Evolutionary conservation across 306 rosid genomes (phyloP).

Genomic region (Clitoria ternatea): DNA sequence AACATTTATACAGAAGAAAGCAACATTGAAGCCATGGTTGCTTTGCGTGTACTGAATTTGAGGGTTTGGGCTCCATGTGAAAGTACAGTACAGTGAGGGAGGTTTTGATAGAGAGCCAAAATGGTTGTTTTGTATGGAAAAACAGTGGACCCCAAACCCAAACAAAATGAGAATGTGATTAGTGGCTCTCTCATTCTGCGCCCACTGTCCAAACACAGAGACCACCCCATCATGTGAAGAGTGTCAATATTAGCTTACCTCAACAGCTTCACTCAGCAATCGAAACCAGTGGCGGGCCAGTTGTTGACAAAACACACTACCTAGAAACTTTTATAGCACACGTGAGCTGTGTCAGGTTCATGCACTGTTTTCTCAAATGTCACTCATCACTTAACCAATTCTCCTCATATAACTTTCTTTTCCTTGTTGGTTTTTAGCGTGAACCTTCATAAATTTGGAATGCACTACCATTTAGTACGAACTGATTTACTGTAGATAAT

Average conservation of each 20-base stretch:
- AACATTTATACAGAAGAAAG: too few relatives aligned
- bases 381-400: not conserved
- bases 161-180: not conserved
- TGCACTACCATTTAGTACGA: too few relatives aligned
- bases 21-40: not conserved
- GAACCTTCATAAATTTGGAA: too few relatives aligned
- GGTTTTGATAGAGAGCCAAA: conserved; percentile 23
- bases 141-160: conserved; percentile 10
- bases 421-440: too few relatives aligned
- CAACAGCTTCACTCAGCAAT: not conserved
- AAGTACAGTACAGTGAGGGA: not conserved
- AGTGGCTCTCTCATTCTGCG: conserved; percentile 20
- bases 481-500: too few relatives aligned
- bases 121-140: not conserved
- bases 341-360: conserved; percentile 38
- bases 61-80: conserved; percentile 48
- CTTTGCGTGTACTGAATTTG: not conserved
- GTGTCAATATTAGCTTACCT: conserved; percentile 30
- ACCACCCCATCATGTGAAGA: conserved; percentile 35
- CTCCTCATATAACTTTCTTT: not conserved
- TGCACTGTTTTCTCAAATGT: not conserved
- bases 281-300: conserved; percentile 26
- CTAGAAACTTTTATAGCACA: conserved; percentile 32
- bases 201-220: conserved; percentile 17
- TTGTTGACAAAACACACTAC: conserved; percentile 47